phyloP scores from a whole-genome alignment of 768 basidiomycete genomes.

The Sporobolomyces roseus region DNA sequence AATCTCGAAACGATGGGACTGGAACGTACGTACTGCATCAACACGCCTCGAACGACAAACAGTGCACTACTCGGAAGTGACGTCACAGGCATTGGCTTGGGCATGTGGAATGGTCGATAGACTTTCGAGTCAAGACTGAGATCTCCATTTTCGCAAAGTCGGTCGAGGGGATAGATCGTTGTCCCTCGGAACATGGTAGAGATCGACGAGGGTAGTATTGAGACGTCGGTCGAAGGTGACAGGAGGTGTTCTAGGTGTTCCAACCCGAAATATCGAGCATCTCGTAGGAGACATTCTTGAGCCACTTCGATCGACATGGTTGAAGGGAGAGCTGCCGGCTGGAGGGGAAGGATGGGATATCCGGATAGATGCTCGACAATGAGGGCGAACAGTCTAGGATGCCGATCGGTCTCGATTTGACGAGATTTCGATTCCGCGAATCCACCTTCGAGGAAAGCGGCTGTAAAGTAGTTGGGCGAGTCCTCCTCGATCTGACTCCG shows the following conservation, averaged over 20 bases:
- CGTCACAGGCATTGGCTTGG: background rate
- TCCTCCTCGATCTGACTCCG: slow-evolving; percentile 34
- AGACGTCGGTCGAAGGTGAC: too few species aligned
- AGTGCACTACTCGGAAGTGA: background rate
- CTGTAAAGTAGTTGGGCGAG: slow-evolving; percentile 38
- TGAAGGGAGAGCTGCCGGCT: background rate
- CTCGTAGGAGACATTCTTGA: background rate
- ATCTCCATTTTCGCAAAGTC: background rate
- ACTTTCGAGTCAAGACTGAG: background rate
- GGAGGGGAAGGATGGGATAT: slow-evolving; percentile 32
- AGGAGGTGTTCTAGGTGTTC: too few species aligned
- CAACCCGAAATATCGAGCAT: slow-evolving; percentile 25
- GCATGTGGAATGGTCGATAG: background rate
- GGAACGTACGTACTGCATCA: too few species aligned
- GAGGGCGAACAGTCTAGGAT: slow-evolving; percentile 33
- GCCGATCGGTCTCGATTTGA: slow-evolving; percentile 10
- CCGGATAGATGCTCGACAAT: slow-evolving; percentile 38
- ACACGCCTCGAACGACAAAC: too few species aligned
- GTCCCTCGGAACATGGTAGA: background rate
- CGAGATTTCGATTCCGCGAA: slow-evolving; percentile 22
- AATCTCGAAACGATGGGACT: too few species aligned
- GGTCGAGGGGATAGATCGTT: background rate
- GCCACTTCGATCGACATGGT: background rate
- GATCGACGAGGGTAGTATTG: background rate
- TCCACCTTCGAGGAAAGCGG: slow-evolving; percentile 4